These are phyloP conservation scores for Clavispora asparagi DNA, from an alignment of 805 yeast species.

Conservation along the genomic window DNA sequence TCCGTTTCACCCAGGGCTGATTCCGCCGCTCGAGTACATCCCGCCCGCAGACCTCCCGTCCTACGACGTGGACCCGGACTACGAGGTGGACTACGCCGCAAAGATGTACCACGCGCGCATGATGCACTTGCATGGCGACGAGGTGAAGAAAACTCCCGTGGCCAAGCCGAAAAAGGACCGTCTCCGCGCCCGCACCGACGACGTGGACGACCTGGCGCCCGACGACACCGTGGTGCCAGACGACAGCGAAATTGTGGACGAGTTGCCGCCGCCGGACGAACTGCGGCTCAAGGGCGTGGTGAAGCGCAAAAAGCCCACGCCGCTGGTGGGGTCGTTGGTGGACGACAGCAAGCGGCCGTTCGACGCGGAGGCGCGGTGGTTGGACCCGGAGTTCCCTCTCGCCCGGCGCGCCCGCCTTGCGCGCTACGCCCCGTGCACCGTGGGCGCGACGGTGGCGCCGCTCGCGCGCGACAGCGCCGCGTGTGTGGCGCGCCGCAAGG, in stretches of 20 bases:
- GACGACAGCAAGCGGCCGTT: conserved; percentile 7
- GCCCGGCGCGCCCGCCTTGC: conserved; percentile 16
- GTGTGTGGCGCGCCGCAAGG: conserved; percentile 18
- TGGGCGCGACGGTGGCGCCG: conserved; percentile 5
- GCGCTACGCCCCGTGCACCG: conserved; percentile 1
- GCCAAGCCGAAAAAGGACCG: conserved; percentile 24
- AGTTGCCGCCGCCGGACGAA: conserved; percentile 5
- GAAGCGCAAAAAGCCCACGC: conserved; percentile 14
- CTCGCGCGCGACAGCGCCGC: conserved; percentile 12
- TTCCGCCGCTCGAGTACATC: conserved; percentile 34
- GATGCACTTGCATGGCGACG: conserved; percentile 36
- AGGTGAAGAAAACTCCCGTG: conserved; percentile 27
- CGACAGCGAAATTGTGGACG: conserved; percentile 17
- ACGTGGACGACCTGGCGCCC: conserved; percentile 7
- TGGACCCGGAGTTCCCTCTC: conserved; percentile 20
- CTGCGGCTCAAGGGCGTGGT: not conserved
- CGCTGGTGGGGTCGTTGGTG: conserved; percentile 11
- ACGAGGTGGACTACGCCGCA: conserved; percentile 44
- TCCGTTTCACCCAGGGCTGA: conserved; percentile 48
- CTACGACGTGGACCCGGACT: conserved; percentile 45
- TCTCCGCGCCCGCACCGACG: conserved; percentile 7
- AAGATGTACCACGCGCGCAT: conserved; percentile 43
- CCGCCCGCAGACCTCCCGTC: conserved; percentile 20
- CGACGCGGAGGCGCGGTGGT: conserved; percentile 6
- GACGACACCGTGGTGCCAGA: conserved; percentile 6